A percentile compares a stretch with the other conserved stretches of the same genome.
These are phyloP conservation scores for Colletotrichum theobromicola DNA, from an alignment of 2,329 filamentous ascomycete genomes.

Conservation along the genomic window DNA sequence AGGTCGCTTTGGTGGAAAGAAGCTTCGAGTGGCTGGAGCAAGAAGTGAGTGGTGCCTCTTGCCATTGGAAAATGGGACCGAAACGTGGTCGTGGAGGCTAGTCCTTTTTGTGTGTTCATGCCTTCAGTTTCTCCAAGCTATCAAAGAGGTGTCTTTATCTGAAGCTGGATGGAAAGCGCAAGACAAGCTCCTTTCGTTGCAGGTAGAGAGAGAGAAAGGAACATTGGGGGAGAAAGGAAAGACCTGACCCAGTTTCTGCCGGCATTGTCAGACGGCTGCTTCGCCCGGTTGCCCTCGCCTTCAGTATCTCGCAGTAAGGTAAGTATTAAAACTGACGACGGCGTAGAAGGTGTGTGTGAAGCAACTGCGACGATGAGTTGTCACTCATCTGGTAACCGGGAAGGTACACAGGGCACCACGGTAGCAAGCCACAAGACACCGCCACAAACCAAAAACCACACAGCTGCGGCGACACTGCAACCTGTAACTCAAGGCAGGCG, in stretches of 20 bases:
- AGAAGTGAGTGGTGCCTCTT: not conserved
- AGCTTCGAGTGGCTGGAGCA: not conserved
- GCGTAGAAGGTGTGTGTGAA: no score
- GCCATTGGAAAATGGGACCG: not conserved
- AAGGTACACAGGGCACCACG: not conserved
- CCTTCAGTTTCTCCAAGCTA: not conserved
- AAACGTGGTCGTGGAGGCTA: not conserved
- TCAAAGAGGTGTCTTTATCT: not conserved
- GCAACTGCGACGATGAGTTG: not conserved
- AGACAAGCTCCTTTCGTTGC: not conserved
- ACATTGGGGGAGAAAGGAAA: not conserved
- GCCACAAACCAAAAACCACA: conserved; percentile 5
- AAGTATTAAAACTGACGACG: no score
- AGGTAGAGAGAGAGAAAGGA: not conserved
- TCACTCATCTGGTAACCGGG: no score
- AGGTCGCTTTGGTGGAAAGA: not conserved
- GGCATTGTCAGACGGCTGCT: not conserved
- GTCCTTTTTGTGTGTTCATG: not conserved
- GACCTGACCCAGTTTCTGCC: not conserved
- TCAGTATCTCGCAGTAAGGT: not conserved
- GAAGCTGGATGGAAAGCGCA: not conserved
- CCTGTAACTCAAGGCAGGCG: not conserved
- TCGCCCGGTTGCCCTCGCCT: not conserved
- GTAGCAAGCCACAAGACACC: conserved; percentile 16
- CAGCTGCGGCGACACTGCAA: not conserved